Conservation (phyloP, 169 alveolate genomes). For the Neospora caninum region DNA sequence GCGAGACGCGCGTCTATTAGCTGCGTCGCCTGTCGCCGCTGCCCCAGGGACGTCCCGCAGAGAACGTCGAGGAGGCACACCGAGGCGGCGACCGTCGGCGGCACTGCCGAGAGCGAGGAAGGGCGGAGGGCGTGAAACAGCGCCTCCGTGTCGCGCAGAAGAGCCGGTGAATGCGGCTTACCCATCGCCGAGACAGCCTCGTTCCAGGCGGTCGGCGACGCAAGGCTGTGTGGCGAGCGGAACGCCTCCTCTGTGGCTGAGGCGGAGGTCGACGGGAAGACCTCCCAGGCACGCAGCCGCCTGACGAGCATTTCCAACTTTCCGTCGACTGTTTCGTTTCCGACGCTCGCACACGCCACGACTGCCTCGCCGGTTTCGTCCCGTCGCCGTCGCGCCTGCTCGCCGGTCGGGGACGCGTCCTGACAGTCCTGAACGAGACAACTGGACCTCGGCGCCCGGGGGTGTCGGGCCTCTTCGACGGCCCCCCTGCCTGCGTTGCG, state of each 20-base stretch:
- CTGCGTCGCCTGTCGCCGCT: background rate
- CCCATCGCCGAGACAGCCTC: background rate
- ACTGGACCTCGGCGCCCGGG: too few relatives aligned
- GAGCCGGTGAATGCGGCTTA: background rate
- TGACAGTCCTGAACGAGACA: too few relatives aligned
- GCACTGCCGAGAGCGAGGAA: background rate
- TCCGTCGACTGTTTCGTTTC: background rate
- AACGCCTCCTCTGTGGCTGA: background rate
- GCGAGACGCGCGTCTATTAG: background rate
- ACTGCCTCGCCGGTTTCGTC: background rate
- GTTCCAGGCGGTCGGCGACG: background rate
- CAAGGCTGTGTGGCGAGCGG: background rate
- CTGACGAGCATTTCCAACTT: background rate
- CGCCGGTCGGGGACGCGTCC: background rate
- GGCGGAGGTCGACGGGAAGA: background rate
- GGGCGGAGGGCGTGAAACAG: background rate
- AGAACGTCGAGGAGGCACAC: background rate
- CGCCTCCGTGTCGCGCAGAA: background rate
- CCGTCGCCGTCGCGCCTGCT: background rate
- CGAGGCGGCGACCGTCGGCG: slow-evolving; percentile 1
- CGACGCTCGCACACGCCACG: too few relatives aligned
- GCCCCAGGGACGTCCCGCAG: background rate
- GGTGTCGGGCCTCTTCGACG: background rate
- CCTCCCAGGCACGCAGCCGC: background rate
- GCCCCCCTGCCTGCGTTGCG: background rate